Percentiles rank a stretch among this genome's conserved stretches.
These are phyloP conservation scores for Tricholoma flavovirens DNA, from an alignment of 768 basidiomycete genomes.

Conservation along the genomic window DNA sequence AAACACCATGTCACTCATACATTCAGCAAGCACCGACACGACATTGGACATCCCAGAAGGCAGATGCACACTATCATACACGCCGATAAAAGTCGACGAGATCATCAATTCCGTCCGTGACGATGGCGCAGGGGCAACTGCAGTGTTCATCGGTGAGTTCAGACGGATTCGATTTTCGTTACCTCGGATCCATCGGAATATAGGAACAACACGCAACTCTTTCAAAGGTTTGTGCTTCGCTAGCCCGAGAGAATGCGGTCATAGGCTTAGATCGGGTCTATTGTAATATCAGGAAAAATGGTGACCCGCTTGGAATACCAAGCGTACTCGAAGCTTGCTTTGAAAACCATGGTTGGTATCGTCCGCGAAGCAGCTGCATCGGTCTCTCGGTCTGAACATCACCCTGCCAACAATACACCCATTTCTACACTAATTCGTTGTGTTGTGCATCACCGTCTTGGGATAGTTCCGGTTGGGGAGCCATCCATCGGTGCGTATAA, in stretches of 20 bases:
- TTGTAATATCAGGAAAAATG: slow-evolving; percentile 43
- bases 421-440: slow-evolving; percentile 45
- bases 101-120: slow-evolving; percentile 62
- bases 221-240: slow-evolving; percentile 56
- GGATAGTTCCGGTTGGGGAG: slow-evolving; percentile 70
- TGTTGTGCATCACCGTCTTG: slow-evolving; percentile 71
- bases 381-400: slow-evolving; percentile 39
- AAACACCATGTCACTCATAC: slow-evolving; percentile 9
- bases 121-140: slow-evolving; percentile 64
- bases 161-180: background rate
- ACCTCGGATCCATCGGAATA: background rate
- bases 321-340: slow-evolving; percentile 74
- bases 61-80: slow-evolving; percentile 53
- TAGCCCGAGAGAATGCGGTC: background rate
- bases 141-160: slow-evolving; percentile 61
- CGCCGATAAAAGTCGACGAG: slow-evolving; percentile 45
- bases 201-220: slow-evolving; percentile 73
- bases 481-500: slow-evolving; percentile 56
- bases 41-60: slow-evolving; percentile 39
- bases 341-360: slow-evolving; percentile 69
- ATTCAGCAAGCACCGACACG: slow-evolving; percentile 39
- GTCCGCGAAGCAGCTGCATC: slow-evolving; percentile 39
- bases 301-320: slow-evolving; percentile 78
- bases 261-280: too few species aligned
- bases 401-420: slow-evolving; percentile 15